Evolutionary conservation across 2,329 filamentous ascomycete species (phyloP).

Genomic region (Aspergillus sp.): DNA sequence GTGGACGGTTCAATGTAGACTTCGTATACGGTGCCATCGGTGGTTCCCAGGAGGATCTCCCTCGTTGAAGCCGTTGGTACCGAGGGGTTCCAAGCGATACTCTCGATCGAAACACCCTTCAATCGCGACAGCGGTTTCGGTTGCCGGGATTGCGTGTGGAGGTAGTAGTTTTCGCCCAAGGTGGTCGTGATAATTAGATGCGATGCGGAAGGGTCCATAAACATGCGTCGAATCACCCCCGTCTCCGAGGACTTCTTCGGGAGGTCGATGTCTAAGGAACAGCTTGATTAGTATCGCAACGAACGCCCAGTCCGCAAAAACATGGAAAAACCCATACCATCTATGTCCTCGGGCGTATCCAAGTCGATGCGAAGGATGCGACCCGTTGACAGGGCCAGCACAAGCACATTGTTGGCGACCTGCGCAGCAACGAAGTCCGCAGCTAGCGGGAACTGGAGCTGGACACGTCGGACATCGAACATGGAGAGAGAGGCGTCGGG

Average conservation of each 20-base stretch:
- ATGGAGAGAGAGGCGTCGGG: slow-evolving; percentile 72
- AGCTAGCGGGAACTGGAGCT: slow-evolving; percentile 90
- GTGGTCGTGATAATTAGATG: slow-evolving; percentile 91
- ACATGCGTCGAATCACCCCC: slow-evolving; percentile 91
- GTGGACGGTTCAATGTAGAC: slow-evolving; percentile 90
- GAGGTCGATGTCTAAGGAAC: slow-evolving; percentile 81
- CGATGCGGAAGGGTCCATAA: slow-evolving; percentile 94
- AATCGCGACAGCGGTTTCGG: slow-evolving; percentile 78
- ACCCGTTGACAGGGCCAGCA: slow-evolving; percentile 87
- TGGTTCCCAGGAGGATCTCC: slow-evolving; percentile 86
- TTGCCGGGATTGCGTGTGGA: slow-evolving; percentile 89
- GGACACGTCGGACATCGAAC: slow-evolving; percentile 89
- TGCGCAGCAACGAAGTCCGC: slow-evolving; percentile 95
- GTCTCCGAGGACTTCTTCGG: slow-evolving; percentile 90
- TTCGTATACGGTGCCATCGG: slow-evolving; percentile 95
- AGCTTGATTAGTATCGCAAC: slow-evolving; percentile 17
- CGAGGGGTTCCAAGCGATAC: slow-evolving; percentile 91
- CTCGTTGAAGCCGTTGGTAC: slow-evolving; percentile 89
- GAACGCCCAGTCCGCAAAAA: not conserved
- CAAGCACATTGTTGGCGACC: slow-evolving; percentile 94
- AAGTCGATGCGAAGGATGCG: slow-evolving; percentile 92
- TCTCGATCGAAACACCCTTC: slow-evolving; percentile 83
- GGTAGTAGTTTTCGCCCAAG: slow-evolving; percentile 93
- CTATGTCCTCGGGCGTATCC: slow-evolving; percentile 91
- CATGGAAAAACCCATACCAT: slow-evolving; percentile 57